A percentile compares a stretch with the other conserved stretches of the same genome.
Conservation (phyloP, 441 rosid species). For the Corymbia calophylla region DNA sequence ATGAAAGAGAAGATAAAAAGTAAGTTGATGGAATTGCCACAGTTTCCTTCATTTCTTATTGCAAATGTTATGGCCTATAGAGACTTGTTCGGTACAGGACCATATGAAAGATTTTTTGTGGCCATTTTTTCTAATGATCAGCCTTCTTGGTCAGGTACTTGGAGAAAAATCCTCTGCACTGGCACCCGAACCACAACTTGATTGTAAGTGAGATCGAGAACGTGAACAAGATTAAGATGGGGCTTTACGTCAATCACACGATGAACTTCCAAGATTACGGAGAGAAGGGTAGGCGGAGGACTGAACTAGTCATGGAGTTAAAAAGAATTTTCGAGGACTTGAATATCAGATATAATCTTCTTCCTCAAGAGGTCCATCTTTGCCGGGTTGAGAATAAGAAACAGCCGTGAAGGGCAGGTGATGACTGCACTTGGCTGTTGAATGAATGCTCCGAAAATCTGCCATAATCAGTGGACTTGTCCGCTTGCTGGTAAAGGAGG, state of each 20-base stretch:
- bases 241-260: neutral
- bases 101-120: neutral
- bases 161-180: neutral
- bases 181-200: neutral
- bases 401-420: neutral
- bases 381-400: neutral
- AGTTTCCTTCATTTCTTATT: neutral
- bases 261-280: neutral
- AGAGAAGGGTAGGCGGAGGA: neutral
- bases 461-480: neutral
- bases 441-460: neutral
- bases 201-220: neutral
- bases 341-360: neutral
- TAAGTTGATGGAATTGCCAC: constrained; percentile 19
- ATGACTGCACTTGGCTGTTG: neutral
- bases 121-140: neutral
- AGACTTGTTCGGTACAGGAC: neutral
- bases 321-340: neutral
- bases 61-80: neutral
- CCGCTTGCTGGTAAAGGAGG: neutral
- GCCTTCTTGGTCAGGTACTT: neutral
- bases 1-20: constrained; percentile 48
- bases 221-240: neutral
- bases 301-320: neutral
- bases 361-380: neutral